Evolutionary conservation across 345 rosid genomes (phyloP), one percentile per base, ranked within the genome.

Genomic region (Salix dunnii): DNA sequence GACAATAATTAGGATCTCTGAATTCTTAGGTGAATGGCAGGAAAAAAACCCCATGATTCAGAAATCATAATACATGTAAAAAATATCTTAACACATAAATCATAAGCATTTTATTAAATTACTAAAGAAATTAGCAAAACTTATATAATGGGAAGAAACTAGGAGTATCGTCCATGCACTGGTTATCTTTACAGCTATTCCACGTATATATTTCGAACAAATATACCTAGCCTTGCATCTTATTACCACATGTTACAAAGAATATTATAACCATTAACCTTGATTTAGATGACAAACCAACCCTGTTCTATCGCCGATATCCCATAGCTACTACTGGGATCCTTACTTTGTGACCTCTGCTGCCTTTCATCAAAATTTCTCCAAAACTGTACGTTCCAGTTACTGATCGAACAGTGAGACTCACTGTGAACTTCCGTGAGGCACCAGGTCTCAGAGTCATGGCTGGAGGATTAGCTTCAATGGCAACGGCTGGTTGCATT

Each of bases 261-360:
- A 89, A 91, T 87, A 87, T 85, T 79, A 64, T 63, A 83, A 68
- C 79, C 81, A 80, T 76, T 69, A 77, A 48, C 70, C 74, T 78
- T 46, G 11, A 68, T 77, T 65, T 51, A 49, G 43, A 68, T 17
- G 14, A 46, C 55, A 38, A 69, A 42, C 80, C 67, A 82, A 21
- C 62, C 48, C 73, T 69, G 43, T 7, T 25, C 84, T 85, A 91
- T 82, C 94, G 82, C 92, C 77, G 71, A 61, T 90, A 87, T 74
- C 92, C 99, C 90, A 91, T 85, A 5, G 93, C 94, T 72, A 87
- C 92, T 79, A 96, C 99, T 0, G 98, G 97, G 79, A 96, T 76
- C 79, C 82, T 89, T 71, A 92, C 98, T 85, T 85, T 89, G 81
- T 96, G 99, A 33, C 99, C 98, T 73, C 98, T 74, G 86, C 95